Evolutionary conservation across 2,329 filamentous ascomycete genomes (phyloP).

Genomic region (Ophiobolus disseminans): DNA sequence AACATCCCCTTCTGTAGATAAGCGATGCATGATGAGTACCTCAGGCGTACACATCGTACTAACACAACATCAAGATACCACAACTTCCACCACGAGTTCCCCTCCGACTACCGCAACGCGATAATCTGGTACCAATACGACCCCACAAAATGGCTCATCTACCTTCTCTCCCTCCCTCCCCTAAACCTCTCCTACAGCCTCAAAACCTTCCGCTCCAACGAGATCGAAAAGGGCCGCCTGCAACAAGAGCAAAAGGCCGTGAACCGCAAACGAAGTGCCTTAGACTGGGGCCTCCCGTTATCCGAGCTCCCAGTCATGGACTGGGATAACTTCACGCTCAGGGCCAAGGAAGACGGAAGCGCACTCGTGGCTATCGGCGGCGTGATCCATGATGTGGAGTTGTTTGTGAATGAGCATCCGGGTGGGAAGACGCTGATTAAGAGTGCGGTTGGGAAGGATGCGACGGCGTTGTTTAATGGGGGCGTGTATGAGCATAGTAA

Average conservation of each 20-base stretch:
- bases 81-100: slow-evolving; percentile 53
- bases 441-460: slow-evolving; percentile 48
- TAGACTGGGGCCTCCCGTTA: slow-evolving; percentile 50
- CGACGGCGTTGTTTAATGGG: slow-evolving; percentile 50
- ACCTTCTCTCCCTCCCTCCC: slow-evolving; percentile 37
- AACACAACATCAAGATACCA: slow-evolving; percentile 34
- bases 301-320: slow-evolving; percentile 47
- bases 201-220: slow-evolving; percentile 50
- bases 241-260: slow-evolving; percentile 51
- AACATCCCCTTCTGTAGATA: not conserved
- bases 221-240: slow-evolving; percentile 51
- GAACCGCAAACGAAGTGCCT: slow-evolving; percentile 41
- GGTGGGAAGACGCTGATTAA: slow-evolving; percentile 48
- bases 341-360: slow-evolving; percentile 39
- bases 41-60: not conserved
- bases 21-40: not conserved
- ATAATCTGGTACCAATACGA: slow-evolving; percentile 50
- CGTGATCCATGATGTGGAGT: slow-evolving; percentile 48
- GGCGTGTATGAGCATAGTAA: slow-evolving; percentile 51
- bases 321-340: slow-evolving; percentile 47
- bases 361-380: slow-evolving; percentile 46
- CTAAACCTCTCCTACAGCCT: slow-evolving; percentile 45
- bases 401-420: slow-evolving; percentile 48
- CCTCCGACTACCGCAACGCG: slow-evolving; percentile 51
- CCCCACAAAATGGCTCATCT: slow-evolving; percentile 52